phyloP scores from a whole-genome alignment of 225 moss, liverwort and hornwort species.

The Physcomitrium patens region DNA sequence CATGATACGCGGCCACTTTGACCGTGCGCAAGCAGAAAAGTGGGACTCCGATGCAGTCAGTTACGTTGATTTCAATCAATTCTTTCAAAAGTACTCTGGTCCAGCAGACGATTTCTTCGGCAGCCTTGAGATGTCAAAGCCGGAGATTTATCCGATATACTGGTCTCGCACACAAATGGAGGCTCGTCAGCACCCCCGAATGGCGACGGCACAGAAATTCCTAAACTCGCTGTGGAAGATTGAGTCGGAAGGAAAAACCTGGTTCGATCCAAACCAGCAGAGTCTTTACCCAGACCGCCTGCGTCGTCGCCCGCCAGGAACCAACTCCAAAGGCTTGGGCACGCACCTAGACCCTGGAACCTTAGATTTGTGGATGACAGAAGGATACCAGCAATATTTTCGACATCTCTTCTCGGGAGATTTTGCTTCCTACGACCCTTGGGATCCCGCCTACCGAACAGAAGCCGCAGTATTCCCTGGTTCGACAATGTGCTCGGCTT shows the following conservation, averaged over 20 bases:
- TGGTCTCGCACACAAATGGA: conserved; percentile 51
- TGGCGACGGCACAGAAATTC: conserved; percentile 34
- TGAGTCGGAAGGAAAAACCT: conserved; percentile 22
- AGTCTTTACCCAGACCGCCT: conserved; percentile 46
- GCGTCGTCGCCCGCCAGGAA: conserved; percentile 43
- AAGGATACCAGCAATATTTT: conserved; percentile 44
- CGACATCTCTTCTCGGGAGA: conserved; percentile 30
- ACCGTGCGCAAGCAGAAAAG: conserved; percentile 33
- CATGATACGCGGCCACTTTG: conserved; percentile 48
- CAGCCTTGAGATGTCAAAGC: conserved; percentile 38
- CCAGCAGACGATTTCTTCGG: conserved; percentile 51
- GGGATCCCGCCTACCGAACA: conserved; percentile 42
- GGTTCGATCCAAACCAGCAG: conserved; percentile 32
- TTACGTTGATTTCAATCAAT: conserved; percentile 44
- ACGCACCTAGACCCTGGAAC: conserved; percentile 40
- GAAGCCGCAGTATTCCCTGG: conserved; percentile 41
- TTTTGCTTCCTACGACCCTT: conserved; percentile 36
- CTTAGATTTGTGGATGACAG: conserved; percentile 49
- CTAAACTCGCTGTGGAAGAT: conserved; percentile 46
- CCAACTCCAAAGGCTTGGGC: conserved; percentile 41
- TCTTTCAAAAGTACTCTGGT: conserved; percentile 37
- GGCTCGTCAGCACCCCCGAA: conserved; percentile 43
- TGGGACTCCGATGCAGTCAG: conserved; percentile 45
- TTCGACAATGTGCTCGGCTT: conserved; percentile 51
- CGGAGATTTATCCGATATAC: conserved; percentile 49